These are phyloP conservation scores for Cadophora luteo-olivacea DNA, from an alignment of 2,329 filamentous ascomycete species.

Conservation along the genomic window DNA sequence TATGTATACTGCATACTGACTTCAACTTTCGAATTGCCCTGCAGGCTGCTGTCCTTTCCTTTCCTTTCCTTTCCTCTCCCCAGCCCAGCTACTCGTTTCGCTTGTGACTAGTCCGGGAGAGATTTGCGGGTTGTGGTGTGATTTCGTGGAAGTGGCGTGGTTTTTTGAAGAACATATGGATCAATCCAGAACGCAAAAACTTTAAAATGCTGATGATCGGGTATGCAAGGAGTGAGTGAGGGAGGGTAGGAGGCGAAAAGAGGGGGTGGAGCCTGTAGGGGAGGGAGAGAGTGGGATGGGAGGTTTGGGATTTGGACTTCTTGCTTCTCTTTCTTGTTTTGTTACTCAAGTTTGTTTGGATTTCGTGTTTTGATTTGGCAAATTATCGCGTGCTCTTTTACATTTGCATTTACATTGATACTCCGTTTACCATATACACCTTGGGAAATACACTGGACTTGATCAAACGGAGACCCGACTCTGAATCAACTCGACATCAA, in stretches of 20 bases:
- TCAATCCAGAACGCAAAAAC: not conserved
- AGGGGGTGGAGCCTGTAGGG: not conserved
- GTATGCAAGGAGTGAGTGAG: not conserved
- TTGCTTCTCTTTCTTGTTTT: not conserved
- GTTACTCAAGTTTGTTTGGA: not conserved
- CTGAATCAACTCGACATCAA: too few species aligned
- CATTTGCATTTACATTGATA: too few species aligned
- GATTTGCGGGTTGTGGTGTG: constrained; percentile 9
- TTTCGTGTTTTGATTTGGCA: not conserved
- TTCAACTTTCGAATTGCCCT: too few species aligned
- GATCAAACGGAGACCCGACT: too few species aligned
- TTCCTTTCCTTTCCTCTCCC: too few species aligned
- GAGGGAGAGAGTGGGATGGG: not conserved
- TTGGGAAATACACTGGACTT: too few species aligned
- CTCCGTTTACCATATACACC: too few species aligned
- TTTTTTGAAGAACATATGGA: not conserved
- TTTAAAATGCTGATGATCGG: not conserved
- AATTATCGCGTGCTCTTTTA: not conserved
- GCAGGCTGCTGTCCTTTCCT: too few species aligned
- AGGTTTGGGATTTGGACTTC: not conserved
- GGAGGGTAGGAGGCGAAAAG: not conserved
- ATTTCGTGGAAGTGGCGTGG: constrained; percentile 14
- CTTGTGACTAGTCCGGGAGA: too few species aligned
- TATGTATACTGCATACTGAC: too few species aligned
- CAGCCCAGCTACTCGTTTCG: too few species aligned